Evolutionary conservation across 2,329 filamentous ascomycete species (phyloP).

Genomic region (Dactylellina parvicollis): DNA sequence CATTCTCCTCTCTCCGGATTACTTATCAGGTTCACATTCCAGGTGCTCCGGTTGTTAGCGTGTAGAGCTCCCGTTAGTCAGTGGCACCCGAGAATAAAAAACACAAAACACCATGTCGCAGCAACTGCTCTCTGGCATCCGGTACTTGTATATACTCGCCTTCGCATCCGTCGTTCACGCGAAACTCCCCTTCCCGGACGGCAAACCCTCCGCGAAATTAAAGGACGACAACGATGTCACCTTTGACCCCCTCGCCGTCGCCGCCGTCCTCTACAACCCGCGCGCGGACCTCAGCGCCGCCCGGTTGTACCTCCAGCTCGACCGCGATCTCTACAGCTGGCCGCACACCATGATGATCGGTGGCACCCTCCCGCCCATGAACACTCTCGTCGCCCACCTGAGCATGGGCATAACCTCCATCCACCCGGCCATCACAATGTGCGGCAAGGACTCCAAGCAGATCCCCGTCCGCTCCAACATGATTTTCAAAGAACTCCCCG

Average conservation of each 20-base stretch:
- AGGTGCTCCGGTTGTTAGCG: too few relatives aligned
- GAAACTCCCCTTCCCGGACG: constrained; percentile 28
- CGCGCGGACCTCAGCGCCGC: constrained; percentile 59
- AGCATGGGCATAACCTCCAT: constrained; percentile 56
- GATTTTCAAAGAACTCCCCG: constrained; percentile 59
- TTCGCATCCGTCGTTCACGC: background rate
- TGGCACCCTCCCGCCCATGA: constrained; percentile 59
- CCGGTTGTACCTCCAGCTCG: constrained; percentile 59
- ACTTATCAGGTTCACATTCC: too few relatives aligned
- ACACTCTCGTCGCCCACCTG: constrained; percentile 60
- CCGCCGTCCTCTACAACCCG: constrained; percentile 59
- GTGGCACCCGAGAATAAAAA: too few relatives aligned
- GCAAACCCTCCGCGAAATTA: constrained; percentile 7
- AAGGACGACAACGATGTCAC: constrained; percentile 55
- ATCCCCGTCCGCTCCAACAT: constrained; percentile 59
- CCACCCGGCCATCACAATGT: constrained; percentile 59
- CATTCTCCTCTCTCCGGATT: too few relatives aligned
- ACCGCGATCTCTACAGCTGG: constrained; percentile 58
- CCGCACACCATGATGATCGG: constrained; percentile 60
- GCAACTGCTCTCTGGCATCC: constrained; percentile 4
- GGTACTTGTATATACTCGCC: background rate
- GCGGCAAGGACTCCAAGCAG: constrained; percentile 58
- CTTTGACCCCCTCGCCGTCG: constrained; percentile 60
- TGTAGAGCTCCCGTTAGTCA: too few relatives aligned
- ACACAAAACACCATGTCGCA: background rate